These are phyloP conservation scores for Backusella luteola DNA, from an alignment of 192 early-diverging fungal species.

Conservation along the genomic window DNA sequence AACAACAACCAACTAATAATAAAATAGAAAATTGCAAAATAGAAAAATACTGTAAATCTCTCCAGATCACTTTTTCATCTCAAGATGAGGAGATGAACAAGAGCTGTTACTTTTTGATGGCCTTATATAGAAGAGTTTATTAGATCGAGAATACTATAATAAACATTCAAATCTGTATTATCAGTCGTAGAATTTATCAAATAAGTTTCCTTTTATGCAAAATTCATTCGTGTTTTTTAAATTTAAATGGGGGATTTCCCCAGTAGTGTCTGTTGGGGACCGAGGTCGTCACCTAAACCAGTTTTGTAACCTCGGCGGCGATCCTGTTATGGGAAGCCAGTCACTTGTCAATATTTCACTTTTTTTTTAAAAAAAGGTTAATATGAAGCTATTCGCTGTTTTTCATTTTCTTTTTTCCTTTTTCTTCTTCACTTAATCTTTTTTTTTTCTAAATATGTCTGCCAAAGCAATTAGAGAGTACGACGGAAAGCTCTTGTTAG, in stretches of 20 bases:
- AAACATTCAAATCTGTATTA: neutral
- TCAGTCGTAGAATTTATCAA: neutral
- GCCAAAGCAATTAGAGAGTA: slow-evolving; percentile 58
- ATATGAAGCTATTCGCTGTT: neutral
- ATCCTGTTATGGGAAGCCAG: slow-evolving; percentile 3
- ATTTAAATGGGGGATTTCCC: neutral
- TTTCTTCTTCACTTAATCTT: slow-evolving; percentile 5
- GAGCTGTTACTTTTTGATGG: neutral
- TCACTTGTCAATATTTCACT: neutral
- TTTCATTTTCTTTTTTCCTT: neutral
- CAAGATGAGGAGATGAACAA: slow-evolving; percentile 5
- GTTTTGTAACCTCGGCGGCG: slow-evolving; percentile 15
- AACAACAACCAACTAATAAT: neutral
- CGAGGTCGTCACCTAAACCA: slow-evolving; percentile 14
- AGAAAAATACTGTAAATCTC: neutral
- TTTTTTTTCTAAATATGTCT: slow-evolving; percentile 25
- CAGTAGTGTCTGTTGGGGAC: neutral
- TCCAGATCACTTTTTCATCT: neutral
- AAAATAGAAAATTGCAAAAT: neutral
- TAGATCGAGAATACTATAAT: neutral
- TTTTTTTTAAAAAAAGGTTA: neutral
- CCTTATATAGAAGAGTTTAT: neutral
- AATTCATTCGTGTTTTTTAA: neutral
- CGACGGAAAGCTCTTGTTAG: slow-evolving; percentile 96
- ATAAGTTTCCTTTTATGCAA: slow-evolving; percentile 7